Evolutionary conservation across 306 rosid genomes (phyloP).

Genomic region (Herpetospermum pedunculosum): DNA sequence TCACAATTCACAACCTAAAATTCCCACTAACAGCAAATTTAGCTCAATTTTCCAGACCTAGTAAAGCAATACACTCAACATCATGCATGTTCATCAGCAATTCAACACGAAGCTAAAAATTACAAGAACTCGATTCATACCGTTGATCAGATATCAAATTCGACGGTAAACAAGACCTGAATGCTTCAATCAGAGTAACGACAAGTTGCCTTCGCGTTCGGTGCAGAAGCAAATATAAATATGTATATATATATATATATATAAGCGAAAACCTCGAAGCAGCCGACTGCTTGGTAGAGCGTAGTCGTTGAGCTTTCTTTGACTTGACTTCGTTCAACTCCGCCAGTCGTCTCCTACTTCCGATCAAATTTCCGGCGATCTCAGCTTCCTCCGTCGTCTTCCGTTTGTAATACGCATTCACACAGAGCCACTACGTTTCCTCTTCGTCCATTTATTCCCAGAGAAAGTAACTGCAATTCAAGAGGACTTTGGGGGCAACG

Average conservation of each 20-base stretch:
- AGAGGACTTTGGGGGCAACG: neutral
- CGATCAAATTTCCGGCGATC: neutral
- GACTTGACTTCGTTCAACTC: slow-evolving; percentile 1
- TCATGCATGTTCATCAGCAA: neutral
- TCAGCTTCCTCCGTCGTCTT: neutral
- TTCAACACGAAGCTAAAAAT: neutral
- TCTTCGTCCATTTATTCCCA: neutral
- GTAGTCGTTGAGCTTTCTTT: neutral
- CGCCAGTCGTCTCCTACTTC: neutral
- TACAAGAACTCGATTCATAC: neutral
- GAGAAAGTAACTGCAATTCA: neutral
- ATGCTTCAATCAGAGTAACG: neutral
- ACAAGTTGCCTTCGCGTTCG: neutral
- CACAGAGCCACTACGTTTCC: neutral
- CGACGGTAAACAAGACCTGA: neutral
- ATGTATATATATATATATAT: neutral
- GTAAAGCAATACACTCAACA: neutral
- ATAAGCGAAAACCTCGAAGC: neutral
- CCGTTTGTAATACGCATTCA: neutral
- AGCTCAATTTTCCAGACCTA: neutral
- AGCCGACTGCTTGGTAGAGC: neutral
- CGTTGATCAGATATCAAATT: slow-evolving; percentile 2
- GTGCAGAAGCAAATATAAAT: neutral
- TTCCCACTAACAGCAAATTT: neutral
- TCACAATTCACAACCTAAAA: neutral